These are phyloP conservation scores for Alternaria infectoria DNA, from an alignment of 2,329 filamentous ascomycete genomes.

Conservation along the genomic window DNA sequence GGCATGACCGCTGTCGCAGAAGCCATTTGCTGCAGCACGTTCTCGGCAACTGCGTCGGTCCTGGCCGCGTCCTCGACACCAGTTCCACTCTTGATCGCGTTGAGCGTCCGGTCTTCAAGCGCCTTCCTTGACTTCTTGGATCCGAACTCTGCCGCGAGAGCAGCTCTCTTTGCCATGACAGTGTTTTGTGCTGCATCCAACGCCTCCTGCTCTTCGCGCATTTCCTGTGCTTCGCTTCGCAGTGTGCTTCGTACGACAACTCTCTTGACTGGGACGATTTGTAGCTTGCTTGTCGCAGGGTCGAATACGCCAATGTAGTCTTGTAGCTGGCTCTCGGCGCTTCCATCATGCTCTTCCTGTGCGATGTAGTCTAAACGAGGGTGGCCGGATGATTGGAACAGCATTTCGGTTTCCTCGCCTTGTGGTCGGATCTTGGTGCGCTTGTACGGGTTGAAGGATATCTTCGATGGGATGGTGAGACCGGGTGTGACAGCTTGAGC, in stretches of 20 bases:
- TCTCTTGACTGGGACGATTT: slow-evolving; percentile 60
- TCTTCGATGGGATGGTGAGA: slow-evolving; percentile 46
- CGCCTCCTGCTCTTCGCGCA: slow-evolving; percentile 41
- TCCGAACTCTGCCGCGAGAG: slow-evolving; percentile 79
- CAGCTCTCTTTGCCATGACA: slow-evolving; percentile 67
- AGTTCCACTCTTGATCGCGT: slow-evolving; percentile 64
- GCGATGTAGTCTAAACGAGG: slow-evolving; percentile 66
- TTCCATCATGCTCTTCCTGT: slow-evolving; percentile 55
- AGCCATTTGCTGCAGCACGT: slow-evolving; percentile 68
- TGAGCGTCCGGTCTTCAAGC: slow-evolving; percentile 70
- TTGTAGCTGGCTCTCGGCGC: slow-evolving; percentile 58
- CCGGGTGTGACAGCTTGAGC: slow-evolving; percentile 51
- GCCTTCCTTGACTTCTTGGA: slow-evolving; percentile 86
- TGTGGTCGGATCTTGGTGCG: slow-evolving; percentile 37
- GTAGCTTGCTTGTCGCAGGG: slow-evolving; percentile 58
- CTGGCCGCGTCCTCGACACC: slow-evolving; percentile 1
- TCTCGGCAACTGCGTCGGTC: slow-evolving; percentile 39
- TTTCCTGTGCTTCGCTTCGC: slow-evolving; percentile 52
- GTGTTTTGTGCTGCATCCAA: slow-evolving; percentile 36
- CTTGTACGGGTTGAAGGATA: slow-evolving; percentile 59
- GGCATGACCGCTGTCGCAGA: slow-evolving; percentile 70
- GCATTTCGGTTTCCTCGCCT: slow-evolving; percentile 52
- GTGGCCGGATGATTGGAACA: slow-evolving; percentile 67
- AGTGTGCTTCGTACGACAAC: slow-evolving; percentile 61
- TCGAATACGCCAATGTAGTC: slow-evolving; percentile 69